phyloP scores from a whole-genome alignment of 1,139 yeast species.

The Pichia sp. region DNA sequence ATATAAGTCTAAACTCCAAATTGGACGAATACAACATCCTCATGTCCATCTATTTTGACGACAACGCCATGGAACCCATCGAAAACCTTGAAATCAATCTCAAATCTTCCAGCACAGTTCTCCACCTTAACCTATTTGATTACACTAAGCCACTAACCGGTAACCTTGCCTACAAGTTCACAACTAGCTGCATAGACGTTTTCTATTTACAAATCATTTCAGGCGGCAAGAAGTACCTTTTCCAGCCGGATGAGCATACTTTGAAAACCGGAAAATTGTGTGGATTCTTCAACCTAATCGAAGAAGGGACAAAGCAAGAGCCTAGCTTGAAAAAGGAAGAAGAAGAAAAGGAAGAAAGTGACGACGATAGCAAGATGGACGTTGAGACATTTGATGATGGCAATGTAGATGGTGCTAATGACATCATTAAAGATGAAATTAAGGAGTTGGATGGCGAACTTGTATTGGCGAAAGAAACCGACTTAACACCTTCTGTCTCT shows the following conservation, averaged over 20 bases:
- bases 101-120: not conserved
- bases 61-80: not conserved
- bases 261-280: not conserved
- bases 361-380: not conserved
- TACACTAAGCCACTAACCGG: not conserved
- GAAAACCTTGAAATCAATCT: slow-evolving; percentile 2
- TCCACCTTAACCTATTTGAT: not conserved
- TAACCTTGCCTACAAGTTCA: not conserved
- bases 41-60: not conserved
- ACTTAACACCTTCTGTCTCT: not conserved
- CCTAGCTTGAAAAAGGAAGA: not conserved
- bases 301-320: not conserved
- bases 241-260: not conserved
- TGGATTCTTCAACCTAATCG: slow-evolving; percentile 1
- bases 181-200: not conserved
- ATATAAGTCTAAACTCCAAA: not conserved
- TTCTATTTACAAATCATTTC: not conserved
- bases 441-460: not conserved
- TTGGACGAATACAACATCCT: not conserved
- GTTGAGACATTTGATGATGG: not conserved
- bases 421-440: not conserved
- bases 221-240: not conserved
- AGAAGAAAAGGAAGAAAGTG: not conserved
- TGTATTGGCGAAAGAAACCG: not conserved
- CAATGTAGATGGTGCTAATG: not conserved